Evolutionary conservation across 1,284 basidiomycete species (phyloP), one percentile per base, ranked within the genome.

Genomic region (Ustilago trichophora): DNA sequence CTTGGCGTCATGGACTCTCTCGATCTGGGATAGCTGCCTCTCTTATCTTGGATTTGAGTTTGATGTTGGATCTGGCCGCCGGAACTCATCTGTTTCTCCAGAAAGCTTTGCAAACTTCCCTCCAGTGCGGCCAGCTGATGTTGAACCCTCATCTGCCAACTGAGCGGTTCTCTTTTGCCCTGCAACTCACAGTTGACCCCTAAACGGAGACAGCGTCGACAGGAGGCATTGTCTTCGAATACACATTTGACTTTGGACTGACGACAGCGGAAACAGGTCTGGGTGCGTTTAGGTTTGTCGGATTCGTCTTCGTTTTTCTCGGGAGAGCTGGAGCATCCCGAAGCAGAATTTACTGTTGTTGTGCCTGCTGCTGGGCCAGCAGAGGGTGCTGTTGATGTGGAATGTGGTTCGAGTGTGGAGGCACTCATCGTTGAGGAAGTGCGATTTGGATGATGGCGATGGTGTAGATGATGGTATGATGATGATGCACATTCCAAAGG

Each of bases 61-160:
- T n/a, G n/a, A n/a, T n/a, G n/a, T n/a, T n/a, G n/a, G n/a, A n/a
- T n/a, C n/a, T n/a, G n/a, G n/a, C n/a, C n/a, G n/a, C n/a, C n/a
- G n/a, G n/a, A n/a, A n/a, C n/a, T 34, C 40, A 29, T 42, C 38
- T 64, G 60, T 38, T 57, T 64, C 24, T 64, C 53, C 6, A 64
- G 5, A 18, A 64, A 56, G 26, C 29, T 57, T 40, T 64, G 60
- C 21, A 64, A 29, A 11, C 43, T 43, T 3, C 60, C 60, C 25
- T 64, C 60, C 21, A 64, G 27, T 0, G 60, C 53, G 3, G 60
- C 60, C 10, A 64, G 35, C 35, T 64, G 60, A 45, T 64, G 47
- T 22, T 64, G 60, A 3, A 64, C 60, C n/a, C 48, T 21, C 60
- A 53, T 64, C 49, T 64, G 60, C 60, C 60, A 64, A 25, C 60